Conservation (phyloP, 2,329 filamentous ascomycete genomes). For the Calonectria pseudoreteaudii region DNA sequence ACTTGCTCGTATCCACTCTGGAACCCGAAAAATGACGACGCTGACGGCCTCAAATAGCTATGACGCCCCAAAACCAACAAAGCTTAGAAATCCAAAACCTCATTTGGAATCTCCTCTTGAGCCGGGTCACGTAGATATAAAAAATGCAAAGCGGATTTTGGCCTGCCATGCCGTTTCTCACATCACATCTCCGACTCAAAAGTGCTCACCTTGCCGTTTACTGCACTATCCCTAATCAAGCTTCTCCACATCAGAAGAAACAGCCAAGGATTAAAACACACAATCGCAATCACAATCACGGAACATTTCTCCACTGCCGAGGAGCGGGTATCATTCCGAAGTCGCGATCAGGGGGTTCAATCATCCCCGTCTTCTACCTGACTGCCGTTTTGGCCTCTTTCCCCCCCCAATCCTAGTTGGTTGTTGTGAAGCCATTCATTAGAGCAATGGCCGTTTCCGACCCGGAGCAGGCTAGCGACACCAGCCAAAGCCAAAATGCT, state of each 20-base stretch:
- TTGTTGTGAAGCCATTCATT: not conserved
- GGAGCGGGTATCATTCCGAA: not conserved
- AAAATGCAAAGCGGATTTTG: not conserved
- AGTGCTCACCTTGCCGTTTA: not conserved
- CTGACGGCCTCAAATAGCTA: conserved; percentile 10
- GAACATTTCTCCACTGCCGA: conserved; percentile 1
- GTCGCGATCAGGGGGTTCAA: not conserved
- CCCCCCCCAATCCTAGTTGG: too few relatives aligned
- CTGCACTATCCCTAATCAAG: conserved; percentile 21
- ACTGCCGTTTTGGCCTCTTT: not conserved
- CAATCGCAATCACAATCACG: conserved; percentile 1
- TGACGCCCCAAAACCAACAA: conserved; percentile 12
- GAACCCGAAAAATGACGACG: conserved; percentile 19
- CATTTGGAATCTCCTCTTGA: not conserved
- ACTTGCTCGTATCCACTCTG: not conserved
- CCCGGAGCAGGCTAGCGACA: conserved; percentile 27
- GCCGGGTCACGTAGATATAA: not conserved
- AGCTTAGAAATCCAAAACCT: conserved; percentile 19
- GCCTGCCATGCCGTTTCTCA: not conserved
- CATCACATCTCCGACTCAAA: not conserved
- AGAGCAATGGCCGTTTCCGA: conserved; percentile 28
- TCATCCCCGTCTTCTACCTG: not conserved
- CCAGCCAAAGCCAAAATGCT: conserved; percentile 18
- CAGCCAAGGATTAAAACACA: conserved; percentile 21
- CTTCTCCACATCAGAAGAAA: conserved; percentile 15